Evolutionary conservation across 768 basidiomycete genomes (phyloP).

Genomic region (Dentipellis fragilis): DNA sequence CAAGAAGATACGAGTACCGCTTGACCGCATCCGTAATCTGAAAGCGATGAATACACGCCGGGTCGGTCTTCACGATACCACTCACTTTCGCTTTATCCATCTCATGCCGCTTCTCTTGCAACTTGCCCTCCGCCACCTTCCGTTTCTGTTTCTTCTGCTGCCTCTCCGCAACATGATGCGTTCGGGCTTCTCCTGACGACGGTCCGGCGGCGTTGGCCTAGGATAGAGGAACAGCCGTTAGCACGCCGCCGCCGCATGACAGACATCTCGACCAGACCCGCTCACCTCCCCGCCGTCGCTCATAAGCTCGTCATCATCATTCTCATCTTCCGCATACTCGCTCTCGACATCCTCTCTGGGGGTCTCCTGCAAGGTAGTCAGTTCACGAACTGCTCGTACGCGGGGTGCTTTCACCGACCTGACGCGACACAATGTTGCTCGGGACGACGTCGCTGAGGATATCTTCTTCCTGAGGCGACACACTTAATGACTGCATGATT

Average conservation of each 20-base stretch:
- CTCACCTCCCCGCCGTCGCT: constrained; percentile 28
- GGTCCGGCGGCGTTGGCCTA: constrained; percentile 27
- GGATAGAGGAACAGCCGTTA: constrained; percentile 22
- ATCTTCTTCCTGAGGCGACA: constrained; percentile 49
- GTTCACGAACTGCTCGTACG: constrained; percentile 6
- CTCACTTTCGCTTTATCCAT: constrained; percentile 84
- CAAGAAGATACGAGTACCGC: constrained; percentile 93
- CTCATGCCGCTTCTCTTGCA: constrained; percentile 63
- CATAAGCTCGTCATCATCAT: constrained; percentile 50
- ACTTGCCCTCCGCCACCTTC: constrained; percentile 60
- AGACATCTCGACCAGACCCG: not conserved
- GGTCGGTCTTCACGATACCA: not conserved
- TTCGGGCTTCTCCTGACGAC: constrained; percentile 22
- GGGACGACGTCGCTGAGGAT: constrained; percentile 87
- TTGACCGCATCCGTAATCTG: constrained; percentile 92
- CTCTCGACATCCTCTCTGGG: constrained; percentile 69
- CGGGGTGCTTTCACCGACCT: constrained; percentile 34
- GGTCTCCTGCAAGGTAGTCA: constrained; percentile 36
- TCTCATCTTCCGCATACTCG: constrained; percentile 43
- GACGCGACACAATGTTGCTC: constrained; percentile 83
- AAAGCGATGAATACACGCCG: constrained; percentile 4
- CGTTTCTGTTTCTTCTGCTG: constrained; percentile 42
- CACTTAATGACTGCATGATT: constrained; percentile 11
- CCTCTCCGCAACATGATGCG: constrained; percentile 29
- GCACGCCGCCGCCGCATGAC: not conserved